phyloP scores from a whole-genome alignment of 2,329 filamentous ascomycete species.

The Sporothrix pallida region DNA sequence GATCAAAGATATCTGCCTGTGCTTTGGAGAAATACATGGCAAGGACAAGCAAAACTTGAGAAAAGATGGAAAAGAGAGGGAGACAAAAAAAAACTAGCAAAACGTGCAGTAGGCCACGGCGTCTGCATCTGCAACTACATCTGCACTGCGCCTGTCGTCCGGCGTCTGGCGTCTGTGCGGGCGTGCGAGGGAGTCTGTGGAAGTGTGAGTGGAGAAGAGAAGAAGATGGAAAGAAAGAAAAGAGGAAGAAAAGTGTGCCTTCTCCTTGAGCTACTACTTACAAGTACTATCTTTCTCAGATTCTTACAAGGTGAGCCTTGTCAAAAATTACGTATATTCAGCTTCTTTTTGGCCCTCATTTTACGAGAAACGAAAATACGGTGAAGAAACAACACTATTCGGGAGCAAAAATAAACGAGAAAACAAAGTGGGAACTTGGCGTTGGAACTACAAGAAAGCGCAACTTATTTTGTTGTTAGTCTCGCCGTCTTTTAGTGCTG shows the following conservation, averaged over 20 bases:
- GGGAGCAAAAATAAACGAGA: background rate
- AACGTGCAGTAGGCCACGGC: background rate
- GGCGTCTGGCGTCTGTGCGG: background rate
- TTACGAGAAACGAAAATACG: constrained; percentile 6
- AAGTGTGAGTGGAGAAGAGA: constrained; percentile 27
- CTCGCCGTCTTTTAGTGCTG: background rate
- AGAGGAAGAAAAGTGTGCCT: background rate
- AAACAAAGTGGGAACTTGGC: background rate
- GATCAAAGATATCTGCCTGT: constrained; percentile 8
- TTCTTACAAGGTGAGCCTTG: background rate
- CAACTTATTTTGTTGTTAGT: too few relatives aligned
- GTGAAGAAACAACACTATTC: constrained; percentile 10
- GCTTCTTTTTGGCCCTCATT: too few relatives aligned
- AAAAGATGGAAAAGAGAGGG: background rate
- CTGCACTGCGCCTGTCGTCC: background rate
- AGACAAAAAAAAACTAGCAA: background rate
- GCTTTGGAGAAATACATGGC: background rate
- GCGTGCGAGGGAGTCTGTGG: background rate
- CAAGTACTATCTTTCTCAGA: too few relatives aligned
- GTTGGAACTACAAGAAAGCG: background rate
- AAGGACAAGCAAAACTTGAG: background rate
- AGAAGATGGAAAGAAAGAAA: background rate
- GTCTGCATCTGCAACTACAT: background rate
- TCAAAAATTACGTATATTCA: too few relatives aligned
- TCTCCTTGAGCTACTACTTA: too few relatives aligned